phyloP scores from a whole-genome alignment of 2,329 filamentous ascomycete genomes.

The Cyphellophora europaea region DNA sequence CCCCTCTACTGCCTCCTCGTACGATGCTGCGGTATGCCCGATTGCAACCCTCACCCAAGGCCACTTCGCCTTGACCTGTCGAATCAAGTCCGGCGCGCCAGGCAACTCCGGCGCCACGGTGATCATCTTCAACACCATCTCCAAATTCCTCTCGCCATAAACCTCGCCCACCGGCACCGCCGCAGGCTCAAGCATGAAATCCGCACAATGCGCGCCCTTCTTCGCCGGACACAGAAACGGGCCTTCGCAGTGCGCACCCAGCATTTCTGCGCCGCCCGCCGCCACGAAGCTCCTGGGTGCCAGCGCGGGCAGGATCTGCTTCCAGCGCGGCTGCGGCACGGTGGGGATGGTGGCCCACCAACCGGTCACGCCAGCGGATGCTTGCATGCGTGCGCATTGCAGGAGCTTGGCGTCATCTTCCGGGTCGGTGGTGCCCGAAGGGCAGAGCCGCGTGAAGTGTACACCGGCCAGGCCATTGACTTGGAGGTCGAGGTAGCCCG shows the following conservation, averaged over 20 bases:
- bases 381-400: slow-evolving; percentile 8
- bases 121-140: slow-evolving; percentile 36
- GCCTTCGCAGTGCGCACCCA: slow-evolving; percentile 49
- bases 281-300: slow-evolving; percentile 24
- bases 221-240: slow-evolving; percentile 45
- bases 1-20: slow-evolving; percentile 35
- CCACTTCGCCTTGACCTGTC: slow-evolving; percentile 25
- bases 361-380: slow-evolving; percentile 12
- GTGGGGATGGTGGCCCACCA: slow-evolving; percentile 18
- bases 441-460: slow-evolving; percentile 14
- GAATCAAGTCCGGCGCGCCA: slow-evolving; percentile 31
- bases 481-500: slow-evolving; percentile 47
- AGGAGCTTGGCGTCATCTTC: slow-evolving; percentile 7
- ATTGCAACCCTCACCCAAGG: slow-evolving; percentile 37
- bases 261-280: slow-evolving; percentile 34
- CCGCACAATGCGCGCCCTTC: slow-evolving; percentile 43
- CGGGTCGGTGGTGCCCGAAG: background rate
- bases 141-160: slow-evolving; percentile 37
- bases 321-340: slow-evolving; percentile 11
- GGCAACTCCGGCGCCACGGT: slow-evolving; percentile 46
- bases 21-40: slow-evolving; percentile 42
- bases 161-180: slow-evolving; percentile 25
- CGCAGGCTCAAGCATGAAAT: slow-evolving; percentile 29
- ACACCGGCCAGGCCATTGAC: slow-evolving; percentile 39
- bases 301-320: slow-evolving; percentile 11